phyloP scores from a whole-genome alignment of 2,329 filamentous ascomycete genomes.

The Cladophialophora yegresii region DNA sequence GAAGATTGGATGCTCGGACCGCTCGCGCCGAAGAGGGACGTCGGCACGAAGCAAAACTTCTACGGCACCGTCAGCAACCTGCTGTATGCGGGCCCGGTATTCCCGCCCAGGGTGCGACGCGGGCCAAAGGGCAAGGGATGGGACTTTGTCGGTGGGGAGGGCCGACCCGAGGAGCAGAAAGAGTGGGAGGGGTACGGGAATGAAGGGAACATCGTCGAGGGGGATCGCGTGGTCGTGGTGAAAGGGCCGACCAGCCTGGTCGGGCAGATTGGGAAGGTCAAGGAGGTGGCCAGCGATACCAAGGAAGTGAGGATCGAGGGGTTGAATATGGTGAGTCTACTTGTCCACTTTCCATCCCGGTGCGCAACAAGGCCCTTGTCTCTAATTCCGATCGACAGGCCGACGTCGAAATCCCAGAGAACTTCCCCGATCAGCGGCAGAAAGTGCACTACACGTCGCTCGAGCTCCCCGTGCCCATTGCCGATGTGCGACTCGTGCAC shows the following conservation, averaged over 20 bases:
- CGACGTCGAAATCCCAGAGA: slow-evolving; percentile 47
- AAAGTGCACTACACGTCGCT: slow-evolving; percentile 50
- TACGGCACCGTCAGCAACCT: slow-evolving; percentile 60
- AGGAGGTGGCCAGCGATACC: slow-evolving; percentile 55
- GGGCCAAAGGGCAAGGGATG: slow-evolving; percentile 36
- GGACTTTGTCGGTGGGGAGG: slow-evolving; percentile 36
- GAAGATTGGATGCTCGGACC: slow-evolving; percentile 80
- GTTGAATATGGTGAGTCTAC: slow-evolving; percentile 63
- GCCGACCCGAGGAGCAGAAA: slow-evolving; percentile 45
- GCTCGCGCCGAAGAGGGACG: slow-evolving; percentile 73
- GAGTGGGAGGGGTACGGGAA: slow-evolving; percentile 29
- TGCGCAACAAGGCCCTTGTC: not conserved
- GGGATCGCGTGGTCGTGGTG: slow-evolving; percentile 80
- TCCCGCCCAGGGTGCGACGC: slow-evolving; percentile 39
- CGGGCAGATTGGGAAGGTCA: slow-evolving; percentile 79
- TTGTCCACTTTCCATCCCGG: not conserved
- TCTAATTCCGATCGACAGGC: slow-evolving; percentile 39
- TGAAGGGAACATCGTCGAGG: slow-evolving; percentile 57
- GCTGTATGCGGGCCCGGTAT: slow-evolving; percentile 43
- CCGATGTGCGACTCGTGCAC: not conserved
- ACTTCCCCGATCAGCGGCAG: slow-evolving; percentile 35
- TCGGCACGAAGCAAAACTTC: slow-evolving; percentile 58
- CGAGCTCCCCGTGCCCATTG: slow-evolving; percentile 59
- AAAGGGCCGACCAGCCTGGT: slow-evolving; percentile 68
- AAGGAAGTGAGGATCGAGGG: slow-evolving; percentile 65